Evolutionary conservation across 2,329 filamentous ascomycete species (phyloP).

Genomic region (Nannizzia gypsea): DNA sequence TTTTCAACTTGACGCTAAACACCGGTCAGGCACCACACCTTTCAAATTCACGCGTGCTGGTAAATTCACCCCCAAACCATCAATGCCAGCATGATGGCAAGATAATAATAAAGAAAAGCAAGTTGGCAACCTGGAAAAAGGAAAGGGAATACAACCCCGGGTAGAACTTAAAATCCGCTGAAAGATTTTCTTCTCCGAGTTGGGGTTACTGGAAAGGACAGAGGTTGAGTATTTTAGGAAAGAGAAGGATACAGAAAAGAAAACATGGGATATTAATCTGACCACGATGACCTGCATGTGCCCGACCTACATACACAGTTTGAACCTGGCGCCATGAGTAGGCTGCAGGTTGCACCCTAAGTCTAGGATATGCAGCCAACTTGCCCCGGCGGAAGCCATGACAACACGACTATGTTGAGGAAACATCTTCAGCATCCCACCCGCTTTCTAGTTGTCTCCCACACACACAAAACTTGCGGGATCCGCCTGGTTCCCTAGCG

Average conservation of each 20-base stretch:
- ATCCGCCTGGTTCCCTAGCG: background rate
- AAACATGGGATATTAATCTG: constrained; percentile 1
- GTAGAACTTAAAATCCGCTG: background rate
- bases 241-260: background rate
- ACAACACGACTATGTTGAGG: background rate
- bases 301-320: background rate
- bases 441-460: background rate
- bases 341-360: background rate
- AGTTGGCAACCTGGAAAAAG: background rate
- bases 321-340: background rate
- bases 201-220: background rate
- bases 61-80: background rate
- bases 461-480: background rate
- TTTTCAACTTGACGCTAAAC: background rate
- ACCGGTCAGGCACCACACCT: background rate
- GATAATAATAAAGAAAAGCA: background rate
- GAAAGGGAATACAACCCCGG: background rate
- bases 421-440: background rate
- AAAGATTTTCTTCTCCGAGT: background rate
- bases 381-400: background rate
- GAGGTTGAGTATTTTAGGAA: background rate
- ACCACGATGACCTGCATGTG: constrained; percentile 2
- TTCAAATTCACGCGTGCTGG: background rate
- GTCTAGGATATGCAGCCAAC: background rate
- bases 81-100: background rate